Percentiles rank a stretch among this genome's conserved stretches.
Evolutionary conservation across 2,329 filamentous ascomycete genomes (phyloP).

Genomic region (Ampelomyces quisqualis): DNA sequence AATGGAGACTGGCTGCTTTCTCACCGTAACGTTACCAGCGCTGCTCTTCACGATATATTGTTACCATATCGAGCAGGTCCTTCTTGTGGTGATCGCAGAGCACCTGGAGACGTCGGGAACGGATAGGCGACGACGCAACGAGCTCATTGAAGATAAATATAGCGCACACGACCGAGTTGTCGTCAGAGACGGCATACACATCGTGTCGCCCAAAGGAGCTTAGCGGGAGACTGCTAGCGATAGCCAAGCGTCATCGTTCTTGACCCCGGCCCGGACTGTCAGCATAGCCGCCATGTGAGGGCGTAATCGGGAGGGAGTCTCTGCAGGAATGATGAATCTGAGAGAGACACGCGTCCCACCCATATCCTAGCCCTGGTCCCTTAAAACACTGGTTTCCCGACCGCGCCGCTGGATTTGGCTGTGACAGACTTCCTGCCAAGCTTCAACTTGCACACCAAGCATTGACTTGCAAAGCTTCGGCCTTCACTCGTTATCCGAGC

Average conservation of each 20-base stretch:
- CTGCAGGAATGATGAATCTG: conserved; percentile 7
- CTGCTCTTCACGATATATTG: too few species aligned
- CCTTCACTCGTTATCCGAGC: conserved; percentile 6
- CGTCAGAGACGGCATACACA: neutral
- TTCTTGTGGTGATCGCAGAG: too few species aligned
- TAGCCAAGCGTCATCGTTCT: too few species aligned
- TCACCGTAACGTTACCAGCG: too few species aligned
- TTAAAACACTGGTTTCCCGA: conserved; percentile 2
- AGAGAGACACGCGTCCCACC: conserved; percentile 5
- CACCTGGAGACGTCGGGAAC: too few species aligned
- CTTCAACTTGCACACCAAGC: conserved; percentile 13
- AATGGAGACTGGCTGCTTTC: too few species aligned
- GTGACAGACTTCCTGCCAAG: conserved; percentile 5
- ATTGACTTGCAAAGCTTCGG: conserved; percentile 12
- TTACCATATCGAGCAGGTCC: too few species aligned
- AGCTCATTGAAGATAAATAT: neutral
- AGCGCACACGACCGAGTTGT: neutral
- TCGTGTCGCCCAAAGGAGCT: neutral
- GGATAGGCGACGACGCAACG: neutral
- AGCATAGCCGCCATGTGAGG: conserved; percentile 3
- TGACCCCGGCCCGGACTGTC: conserved; percentile 1
- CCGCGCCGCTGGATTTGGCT: neutral
- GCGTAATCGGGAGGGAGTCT: conserved; percentile 3
- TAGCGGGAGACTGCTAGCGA: neutral
- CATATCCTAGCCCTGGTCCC: neutral